phyloP scores from a whole-genome alignment of 148 eudicot genomes.

The Diospyros lotus region DNA sequence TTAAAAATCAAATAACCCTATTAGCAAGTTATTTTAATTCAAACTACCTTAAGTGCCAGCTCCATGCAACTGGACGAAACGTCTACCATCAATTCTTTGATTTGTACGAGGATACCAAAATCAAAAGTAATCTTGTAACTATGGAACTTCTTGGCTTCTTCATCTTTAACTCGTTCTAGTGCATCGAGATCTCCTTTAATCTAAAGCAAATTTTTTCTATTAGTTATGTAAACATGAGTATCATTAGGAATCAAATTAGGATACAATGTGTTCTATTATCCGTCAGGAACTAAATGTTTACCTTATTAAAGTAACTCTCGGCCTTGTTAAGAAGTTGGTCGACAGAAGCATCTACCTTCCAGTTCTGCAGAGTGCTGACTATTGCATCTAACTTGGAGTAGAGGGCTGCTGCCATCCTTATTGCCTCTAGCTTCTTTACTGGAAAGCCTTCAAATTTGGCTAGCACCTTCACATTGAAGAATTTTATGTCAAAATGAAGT shows the following conservation, averaged over 20 bases:
- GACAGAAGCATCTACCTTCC: slow-evolving; percentile 74
- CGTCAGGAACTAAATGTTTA: slow-evolving; percentile 16
- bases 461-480: slow-evolving; percentile 43
- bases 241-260: not conserved
- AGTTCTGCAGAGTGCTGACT: slow-evolving; percentile 53
- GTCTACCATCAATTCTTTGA: slow-evolving; percentile 89
- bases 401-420: slow-evolving; percentile 87
- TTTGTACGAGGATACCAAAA: slow-evolving; percentile 64
- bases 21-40: not conserved
- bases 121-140: slow-evolving; percentile 88
- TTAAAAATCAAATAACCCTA: not conserved
- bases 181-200: slow-evolving; percentile 76
- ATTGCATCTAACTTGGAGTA: slow-evolving; percentile 64
- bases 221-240: not conserved
- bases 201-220: slow-evolving; percentile 28
- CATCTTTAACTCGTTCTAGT: slow-evolving; percentile 85
- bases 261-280: not conserved
- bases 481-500: not conserved
- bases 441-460: slow-evolving; percentile 93
- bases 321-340: slow-evolving; percentile 65
- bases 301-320: slow-evolving; percentile 90
- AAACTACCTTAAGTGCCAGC: slow-evolving; percentile 71
- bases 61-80: slow-evolving; percentile 96
- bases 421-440: slow-evolving; percentile 70
- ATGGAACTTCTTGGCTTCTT: slow-evolving; percentile 77